Base-by-base conservation (phyloP, 148 eudicot species). In the Arctostaphylos glauca region DNA sequence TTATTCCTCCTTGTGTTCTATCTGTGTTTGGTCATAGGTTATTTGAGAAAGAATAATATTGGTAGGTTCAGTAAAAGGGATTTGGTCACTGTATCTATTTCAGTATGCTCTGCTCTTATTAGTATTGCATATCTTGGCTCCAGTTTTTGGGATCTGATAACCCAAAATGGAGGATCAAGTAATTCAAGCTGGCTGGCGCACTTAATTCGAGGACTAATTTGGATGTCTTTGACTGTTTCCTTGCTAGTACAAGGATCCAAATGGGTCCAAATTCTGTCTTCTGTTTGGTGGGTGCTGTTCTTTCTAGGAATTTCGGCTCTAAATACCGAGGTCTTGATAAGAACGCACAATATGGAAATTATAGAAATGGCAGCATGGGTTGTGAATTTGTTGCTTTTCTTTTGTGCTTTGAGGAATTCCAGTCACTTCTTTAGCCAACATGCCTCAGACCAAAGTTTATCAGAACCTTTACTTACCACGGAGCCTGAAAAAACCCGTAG, bases 271-370 rank as follows among this genome's bases (percentile, higher is more conserved):
- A 62, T 86, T 78, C 80, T 89, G 43, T 59, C 74, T 76, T 85
- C 89, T 12, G 23, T 83, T 14, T 91, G 93, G 96, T 92, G 91
- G 91, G 48, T 84, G 44, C 13, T 77, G 49, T 89, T 86, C 80
- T 91, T 90, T 85, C 74, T 90, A 18, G 80, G 86, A 76, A 73
- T 81, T 82, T 90, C 96, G 13, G 80, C 83, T 67, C 71, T 87
- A 80, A 89, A 91, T 50, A 68, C 77, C 55, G 74, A 70, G 71
- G 72, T 72, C 76, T 62, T 90, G 21, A 49, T 84, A 5, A 81
- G 49, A 62, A 73, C 41, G 14, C 83, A 77, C 49, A 31, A 76
- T 18, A 67, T 89, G 48, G 68, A 64, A 55, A 55, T 83, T 70
- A 43, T 88, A 18, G 88, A 90, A 56, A 44, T 81, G 14, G 58